These are phyloP conservation scores for Tetradesmus obliquus DNA, from an alignment of 139 green algal genomes.

Conservation along the genomic window DNA sequence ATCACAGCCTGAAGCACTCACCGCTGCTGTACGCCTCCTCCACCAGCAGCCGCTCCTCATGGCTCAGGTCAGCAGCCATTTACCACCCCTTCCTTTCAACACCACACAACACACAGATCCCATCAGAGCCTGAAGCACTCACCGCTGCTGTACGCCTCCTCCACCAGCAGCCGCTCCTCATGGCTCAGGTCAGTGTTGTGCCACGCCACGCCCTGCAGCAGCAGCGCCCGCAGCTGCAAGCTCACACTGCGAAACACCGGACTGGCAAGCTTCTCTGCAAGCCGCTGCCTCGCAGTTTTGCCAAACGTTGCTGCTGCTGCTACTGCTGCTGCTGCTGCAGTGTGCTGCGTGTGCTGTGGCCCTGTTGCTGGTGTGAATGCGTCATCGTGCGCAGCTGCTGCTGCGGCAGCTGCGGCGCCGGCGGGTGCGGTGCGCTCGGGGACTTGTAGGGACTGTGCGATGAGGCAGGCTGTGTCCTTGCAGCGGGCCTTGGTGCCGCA, in stretches of 20 bases:
- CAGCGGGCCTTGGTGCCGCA: slow-evolving; percentile 76
- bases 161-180: slow-evolving; percentile 70
- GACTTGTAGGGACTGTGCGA: not conserved
- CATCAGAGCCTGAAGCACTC: not conserved
- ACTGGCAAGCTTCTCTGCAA: not conserved
- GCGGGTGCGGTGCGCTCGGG: not conserved
- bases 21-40: slow-evolving; percentile 67
- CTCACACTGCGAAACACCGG: not conserved
- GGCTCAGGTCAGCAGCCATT: not conserved
- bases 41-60: slow-evolving; percentile 64
- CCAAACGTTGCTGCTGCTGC: not conserved
- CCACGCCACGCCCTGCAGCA: slow-evolving; percentile 81
- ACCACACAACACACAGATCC: not conserved
- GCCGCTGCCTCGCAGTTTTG: not conserved
- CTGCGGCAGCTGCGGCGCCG: not conserved
- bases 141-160: slow-evolving; percentile 61
- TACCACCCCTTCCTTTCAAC: not conserved
- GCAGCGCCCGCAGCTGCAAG: not conserved
- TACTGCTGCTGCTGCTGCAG: not conserved
- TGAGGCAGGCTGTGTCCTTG: slow-evolving; percentile 5
- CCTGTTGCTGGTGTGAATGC: not conserved
- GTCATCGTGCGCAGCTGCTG: not conserved
- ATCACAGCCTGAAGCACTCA: not conserved
- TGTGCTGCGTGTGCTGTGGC: not conserved
- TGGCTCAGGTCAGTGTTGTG: slow-evolving; percentile 61